Evolutionary conservation across 768 basidiomycete genomes (phyloP), one percentile per base, ranked within the genome.

Genomic region (Mycena rosella): DNA sequence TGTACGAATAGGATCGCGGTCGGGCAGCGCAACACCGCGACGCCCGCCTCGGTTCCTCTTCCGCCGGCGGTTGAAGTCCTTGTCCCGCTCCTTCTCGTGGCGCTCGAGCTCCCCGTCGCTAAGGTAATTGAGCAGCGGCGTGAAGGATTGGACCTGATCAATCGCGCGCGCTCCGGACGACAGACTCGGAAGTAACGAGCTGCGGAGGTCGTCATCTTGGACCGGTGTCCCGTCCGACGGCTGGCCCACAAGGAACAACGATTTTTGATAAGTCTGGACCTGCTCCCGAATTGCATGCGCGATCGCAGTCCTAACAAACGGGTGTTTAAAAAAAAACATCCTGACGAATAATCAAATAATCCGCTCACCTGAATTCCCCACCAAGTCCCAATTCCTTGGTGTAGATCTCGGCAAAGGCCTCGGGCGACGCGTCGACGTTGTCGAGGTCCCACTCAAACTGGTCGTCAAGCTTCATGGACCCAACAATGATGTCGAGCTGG

Each of bases 371-470:
- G 84, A 99, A 99, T 77, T 99, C 98, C 14, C 96, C 95, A 32
- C 87, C 87, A n/a, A 99, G 80, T 2, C 98, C 98, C 29, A 99
- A 80, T 70, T 99, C 98, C 32, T 88, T 87, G 1, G 89, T 83
- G 75, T 98, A 97, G 1, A 91, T 85, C 68, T 93, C 91, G 13
- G 98, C 95, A 78, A 99, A 99, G 30, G 91, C 90, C 79, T 99
- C 98, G 0, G 97, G 96, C 0, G 91, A 92, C 4, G 94, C 91
- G 55, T 86, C 84, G 29, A 83, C 80, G 65, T 93, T 95, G 72
- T 91, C 91, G 34, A 98, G 79, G 78, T 99, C 97, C 98, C 98
- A 99, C 77, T 99, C 98, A 74, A 99, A 97, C 74, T 96, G 93
- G 79, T 99, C 98, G 64, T 95, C 93, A 32, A 99, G 87, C 78